Conservation (phyloP, 2,329 filamentous ascomycete genomes). For the Leptographium procerum region DNA sequence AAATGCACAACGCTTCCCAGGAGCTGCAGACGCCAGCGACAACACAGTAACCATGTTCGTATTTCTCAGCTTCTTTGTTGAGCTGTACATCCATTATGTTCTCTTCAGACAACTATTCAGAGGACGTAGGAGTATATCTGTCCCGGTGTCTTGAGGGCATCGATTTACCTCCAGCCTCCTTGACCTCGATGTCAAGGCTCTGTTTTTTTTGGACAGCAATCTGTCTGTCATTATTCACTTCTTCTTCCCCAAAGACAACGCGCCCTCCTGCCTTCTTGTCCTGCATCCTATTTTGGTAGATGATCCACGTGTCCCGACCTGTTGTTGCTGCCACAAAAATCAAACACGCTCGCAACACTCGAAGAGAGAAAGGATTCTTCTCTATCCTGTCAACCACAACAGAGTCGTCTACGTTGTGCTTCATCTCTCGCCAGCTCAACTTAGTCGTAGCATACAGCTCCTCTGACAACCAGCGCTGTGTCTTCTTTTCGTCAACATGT, state of each 20-base stretch:
- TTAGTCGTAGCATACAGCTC: not conserved
- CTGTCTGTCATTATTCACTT: too few relatives aligned
- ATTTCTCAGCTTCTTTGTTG: too few relatives aligned
- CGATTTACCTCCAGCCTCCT: not conserved
- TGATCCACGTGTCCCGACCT: not conserved
- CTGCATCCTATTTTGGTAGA: too few relatives aligned
- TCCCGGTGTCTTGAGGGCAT: not conserved
- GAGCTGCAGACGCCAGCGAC: too few relatives aligned
- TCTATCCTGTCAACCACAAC: not conserved
- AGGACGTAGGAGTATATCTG: not conserved
- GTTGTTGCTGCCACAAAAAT: not conserved
- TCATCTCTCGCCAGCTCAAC: not conserved
- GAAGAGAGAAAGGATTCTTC: not conserved
- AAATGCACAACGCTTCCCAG: too few relatives aligned
- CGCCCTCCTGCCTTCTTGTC: not conserved
- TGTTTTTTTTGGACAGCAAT: too few relatives aligned
- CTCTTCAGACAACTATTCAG: too few relatives aligned
- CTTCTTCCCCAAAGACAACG: too few relatives aligned
- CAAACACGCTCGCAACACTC: not conserved
- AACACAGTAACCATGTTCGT: too few relatives aligned
- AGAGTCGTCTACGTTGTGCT: not conserved
- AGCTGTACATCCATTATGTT: too few relatives aligned
- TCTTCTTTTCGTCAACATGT: not conserved
- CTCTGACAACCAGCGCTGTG: not conserved
- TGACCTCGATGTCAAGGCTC: not conserved